Percentiles rank a stretch among this genome's conserved stretches.
phyloP scores from a whole-genome alignment of 2,329 filamentous ascomycete genomes.

The Apiospora pterosperma region DNA sequence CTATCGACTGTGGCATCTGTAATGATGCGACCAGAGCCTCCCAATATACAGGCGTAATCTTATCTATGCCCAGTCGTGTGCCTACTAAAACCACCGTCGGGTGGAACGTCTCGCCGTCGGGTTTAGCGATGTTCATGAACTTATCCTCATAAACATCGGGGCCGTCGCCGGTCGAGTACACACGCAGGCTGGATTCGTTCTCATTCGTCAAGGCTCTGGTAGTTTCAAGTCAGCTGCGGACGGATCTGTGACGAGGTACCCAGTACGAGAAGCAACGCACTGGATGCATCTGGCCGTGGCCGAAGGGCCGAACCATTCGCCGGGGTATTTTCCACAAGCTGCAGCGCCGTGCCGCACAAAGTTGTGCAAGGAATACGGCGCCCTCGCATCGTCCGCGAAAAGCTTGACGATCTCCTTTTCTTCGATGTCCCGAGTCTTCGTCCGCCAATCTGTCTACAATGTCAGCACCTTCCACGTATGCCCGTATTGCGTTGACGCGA shows the following conservation, averaged over 20 bases:
- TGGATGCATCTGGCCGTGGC: conserved; percentile 92
- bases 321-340: conserved; percentile 89
- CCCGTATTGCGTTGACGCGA: background rate
- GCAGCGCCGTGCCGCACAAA: conserved; percentile 87
- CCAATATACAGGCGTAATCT: conserved; percentile 92
- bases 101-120: conserved; percentile 62
- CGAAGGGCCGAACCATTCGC: conserved; percentile 98
- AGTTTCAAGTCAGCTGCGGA: background rate
- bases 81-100: conserved; percentile 88
- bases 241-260: background rate
- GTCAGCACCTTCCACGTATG: conserved; percentile 13
- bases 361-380: conserved; percentile 91
- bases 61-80: conserved; percentile 86
- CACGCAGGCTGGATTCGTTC: conserved; percentile 62
- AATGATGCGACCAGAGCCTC: conserved; percentile 83
- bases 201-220: conserved; percentile 70
- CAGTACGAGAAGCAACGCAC: conserved; percentile 45
- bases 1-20: conserved; percentile 88
- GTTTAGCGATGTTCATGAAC: conserved; percentile 74
- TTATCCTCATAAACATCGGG: conserved; percentile 91
- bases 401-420: conserved; percentile 72
- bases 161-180: conserved; percentile 87
- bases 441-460: conserved; percentile 65
- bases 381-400: conserved; percentile 82
- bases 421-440: conserved; percentile 51